Percentiles rank a stretch among this genome's conserved stretches.
Evolutionary conservation across 768 basidiomycete genomes (phyloP).

Genomic region (Hygrocybe punicea): DNA sequence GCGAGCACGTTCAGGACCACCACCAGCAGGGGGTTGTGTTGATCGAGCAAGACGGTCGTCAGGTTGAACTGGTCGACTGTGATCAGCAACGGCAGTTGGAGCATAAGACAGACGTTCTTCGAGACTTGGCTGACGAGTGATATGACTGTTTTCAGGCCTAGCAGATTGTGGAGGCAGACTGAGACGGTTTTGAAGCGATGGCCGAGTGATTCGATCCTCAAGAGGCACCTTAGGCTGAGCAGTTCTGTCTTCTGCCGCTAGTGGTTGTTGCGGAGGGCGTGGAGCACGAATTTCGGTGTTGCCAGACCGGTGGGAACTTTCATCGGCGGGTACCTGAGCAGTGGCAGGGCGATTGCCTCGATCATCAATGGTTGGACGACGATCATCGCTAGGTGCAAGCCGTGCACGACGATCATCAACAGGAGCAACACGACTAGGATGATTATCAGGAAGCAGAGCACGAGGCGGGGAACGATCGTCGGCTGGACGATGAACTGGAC

Average conservation of each 20-base stretch:
- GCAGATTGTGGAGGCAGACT: conserved; percentile 27
- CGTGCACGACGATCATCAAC: conserved; percentile 34
- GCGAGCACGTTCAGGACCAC: conserved; percentile 16
- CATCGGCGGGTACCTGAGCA: conserved; percentile 7
- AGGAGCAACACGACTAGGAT: conserved; percentile 16
- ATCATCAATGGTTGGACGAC: conserved; percentile 14
- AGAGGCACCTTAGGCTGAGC: conserved; percentile 23
- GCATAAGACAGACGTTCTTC: conserved; percentile 43
- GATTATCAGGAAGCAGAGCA: conserved; percentile 24
- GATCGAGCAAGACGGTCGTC: conserved; percentile 13
- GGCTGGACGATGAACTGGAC: conserved; percentile 25
- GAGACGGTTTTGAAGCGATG: conserved; percentile 38
- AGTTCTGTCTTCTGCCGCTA: conserved; percentile 15
- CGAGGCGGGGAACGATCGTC: conserved; percentile 13
- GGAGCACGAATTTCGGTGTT: conserved; percentile 17
- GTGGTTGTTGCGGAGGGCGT: conserved; percentile 12
- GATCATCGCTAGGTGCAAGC: conserved; percentile 30
- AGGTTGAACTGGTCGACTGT: conserved; percentile 18
- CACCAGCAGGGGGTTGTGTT: conserved; percentile 15
- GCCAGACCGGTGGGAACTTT: conserved; percentile 18
- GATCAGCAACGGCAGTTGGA: conserved; percentile 18
- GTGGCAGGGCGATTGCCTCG: conserved; percentile 4
- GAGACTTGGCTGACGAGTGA: conserved; percentile 32
- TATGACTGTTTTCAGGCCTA: conserved; percentile 11
- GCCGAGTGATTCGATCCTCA: conserved; percentile 41